These are phyloP conservation scores for Maudiozyma serrabonitensis DNA, from an alignment of 805 yeast species.

Conservation along the genomic window DNA sequence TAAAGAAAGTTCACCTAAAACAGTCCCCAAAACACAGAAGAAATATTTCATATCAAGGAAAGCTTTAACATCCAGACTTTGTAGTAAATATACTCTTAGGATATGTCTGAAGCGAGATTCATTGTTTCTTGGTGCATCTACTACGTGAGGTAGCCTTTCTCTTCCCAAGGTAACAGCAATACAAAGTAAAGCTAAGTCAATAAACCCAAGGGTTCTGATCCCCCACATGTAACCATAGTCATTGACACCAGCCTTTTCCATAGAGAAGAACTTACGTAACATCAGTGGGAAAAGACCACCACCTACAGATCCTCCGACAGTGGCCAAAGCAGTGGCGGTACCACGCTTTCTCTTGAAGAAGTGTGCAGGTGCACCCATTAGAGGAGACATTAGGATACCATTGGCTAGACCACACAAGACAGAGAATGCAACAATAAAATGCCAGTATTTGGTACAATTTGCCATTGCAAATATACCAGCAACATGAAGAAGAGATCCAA, in stretches of 20 bases:
- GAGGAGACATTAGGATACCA: slow-evolving; percentile 47
- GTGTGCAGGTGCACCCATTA: slow-evolving; percentile 51
- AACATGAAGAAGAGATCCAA: slow-evolving; percentile 35
- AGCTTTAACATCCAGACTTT: slow-evolving; percentile 29
- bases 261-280: slow-evolving; percentile 36
- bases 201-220: slow-evolving; percentile 40
- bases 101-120: slow-evolving; percentile 16
- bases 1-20: slow-evolving; percentile 38
- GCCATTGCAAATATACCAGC: slow-evolving; percentile 46
- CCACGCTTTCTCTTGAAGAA: slow-evolving; percentile 55
- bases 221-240: slow-evolving; percentile 47
- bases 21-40: slow-evolving; percentile 35
- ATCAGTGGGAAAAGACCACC: slow-evolving; percentile 46
- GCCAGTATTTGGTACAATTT: slow-evolving; percentile 42
- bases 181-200: slow-evolving; percentile 30
- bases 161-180: slow-evolving; percentile 29
- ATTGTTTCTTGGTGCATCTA: slow-evolving; percentile 12
- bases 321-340: slow-evolving; percentile 38
- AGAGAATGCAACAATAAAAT: slow-evolving; percentile 50
- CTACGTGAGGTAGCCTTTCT: slow-evolving; percentile 39
- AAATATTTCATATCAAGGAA: slow-evolving; percentile 38
- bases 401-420: slow-evolving; percentile 47
- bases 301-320: slow-evolving; percentile 46
- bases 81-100: slow-evolving; percentile 23
- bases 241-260: slow-evolving; percentile 17